Base-by-base conservation (phyloP, 352 stramenopile genomes). In the Pythium pyrilobum region DNA sequence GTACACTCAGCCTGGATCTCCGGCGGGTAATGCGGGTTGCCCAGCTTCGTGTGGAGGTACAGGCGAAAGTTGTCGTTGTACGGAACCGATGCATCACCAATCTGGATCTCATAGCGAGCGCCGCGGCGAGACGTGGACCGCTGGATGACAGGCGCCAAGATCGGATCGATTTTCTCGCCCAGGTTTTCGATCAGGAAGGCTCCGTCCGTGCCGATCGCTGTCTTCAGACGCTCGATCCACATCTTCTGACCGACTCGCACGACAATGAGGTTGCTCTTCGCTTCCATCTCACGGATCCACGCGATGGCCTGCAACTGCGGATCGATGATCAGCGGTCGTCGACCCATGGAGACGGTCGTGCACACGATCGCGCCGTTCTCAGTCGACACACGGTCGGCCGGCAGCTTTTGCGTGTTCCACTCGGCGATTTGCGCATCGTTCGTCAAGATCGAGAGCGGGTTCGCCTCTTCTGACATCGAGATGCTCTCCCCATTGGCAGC, bases 1-100 rank as follows among this genome's bases (percentile, higher is more conserved):
- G 92, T 97, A 45, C 86, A 96, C 63, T 98, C 92, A 9, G 92
- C 92, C 61, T 98, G 92, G 50, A 98, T 97, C 67, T 98, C 92
- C 15, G 92, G 92, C 24, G 92, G 92, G 53, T 97, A 98, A 47
- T 98, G 92, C 37, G 92, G 92, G 37, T 98, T 98, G 6, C 79
- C 84, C 20, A 98, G 69, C 62, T 98, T 98, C n/a, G 92, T 98
- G 71, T 98, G 92, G 41, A 98, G 52, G 50, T 97, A 98, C 41
- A 98, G 68, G 29, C 86, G 78, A 66, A 98, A 98, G 33, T 96
- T 89, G 50, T 96, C 85, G 49, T 97, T 95, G 64, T 97, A 98
- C 24, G 95, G 88, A 20, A 97, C 88, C 9, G 95, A 96, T 1
- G 89, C 93, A 63, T 98, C 92, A 23, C 92, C 92, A 20, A 98